A percentile compares a stretch with the other conserved stretches of the same genome.
Conservation (phyloP, 805 yeast species). For the Candida pini region DNA sequence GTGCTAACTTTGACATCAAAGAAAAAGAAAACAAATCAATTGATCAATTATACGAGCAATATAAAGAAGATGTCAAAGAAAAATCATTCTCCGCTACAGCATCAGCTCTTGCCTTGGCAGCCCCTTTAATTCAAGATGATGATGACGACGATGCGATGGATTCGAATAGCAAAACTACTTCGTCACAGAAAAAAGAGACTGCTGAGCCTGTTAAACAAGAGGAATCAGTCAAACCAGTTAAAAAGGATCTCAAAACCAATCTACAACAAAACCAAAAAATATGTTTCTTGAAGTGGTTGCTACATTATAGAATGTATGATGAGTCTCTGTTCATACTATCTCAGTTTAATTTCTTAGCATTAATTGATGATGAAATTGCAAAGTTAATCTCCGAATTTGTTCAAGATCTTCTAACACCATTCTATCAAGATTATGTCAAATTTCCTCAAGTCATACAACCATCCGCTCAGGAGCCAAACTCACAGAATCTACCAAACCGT, state of each 20-base stretch:
- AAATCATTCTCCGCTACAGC: slow-evolving; percentile 58
- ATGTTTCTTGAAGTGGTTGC: slow-evolving; percentile 44
- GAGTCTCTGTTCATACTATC: slow-evolving; percentile 57
- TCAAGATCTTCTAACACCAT: slow-evolving; percentile 43
- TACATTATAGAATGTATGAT: slow-evolving; percentile 56
- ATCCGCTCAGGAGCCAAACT: slow-evolving; percentile 23
- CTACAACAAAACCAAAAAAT: slow-evolving; percentile 30
- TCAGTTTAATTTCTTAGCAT: slow-evolving; percentile 55
- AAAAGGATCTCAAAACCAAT: slow-evolving; percentile 11
- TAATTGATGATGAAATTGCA: slow-evolving; percentile 45
- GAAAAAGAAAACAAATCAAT: slow-evolving; percentile 28
- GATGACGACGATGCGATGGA: slow-evolving; percentile 35
- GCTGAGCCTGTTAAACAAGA: background rate
- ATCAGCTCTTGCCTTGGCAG: slow-evolving; percentile 82
- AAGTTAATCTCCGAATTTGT: slow-evolving; percentile 44
- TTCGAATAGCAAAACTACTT: too few relatives aligned
- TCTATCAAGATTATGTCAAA: slow-evolving; percentile 28
- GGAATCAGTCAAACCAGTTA: slow-evolving; percentile 5
- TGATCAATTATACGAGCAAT: slow-evolving; percentile 35
- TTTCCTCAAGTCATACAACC: slow-evolving; percentile 18
- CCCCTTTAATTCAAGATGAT: slow-evolving; percentile 69
- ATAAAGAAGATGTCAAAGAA: slow-evolving; percentile 45
- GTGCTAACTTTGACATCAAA: slow-evolving; percentile 9
- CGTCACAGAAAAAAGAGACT: slow-evolving; percentile 2
- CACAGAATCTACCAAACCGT: slow-evolving; percentile 28